These are phyloP conservation scores for Rhodomyrtus tomentosa DNA, from an alignment of 345 rosid species.

Conservation along the genomic window DNA sequence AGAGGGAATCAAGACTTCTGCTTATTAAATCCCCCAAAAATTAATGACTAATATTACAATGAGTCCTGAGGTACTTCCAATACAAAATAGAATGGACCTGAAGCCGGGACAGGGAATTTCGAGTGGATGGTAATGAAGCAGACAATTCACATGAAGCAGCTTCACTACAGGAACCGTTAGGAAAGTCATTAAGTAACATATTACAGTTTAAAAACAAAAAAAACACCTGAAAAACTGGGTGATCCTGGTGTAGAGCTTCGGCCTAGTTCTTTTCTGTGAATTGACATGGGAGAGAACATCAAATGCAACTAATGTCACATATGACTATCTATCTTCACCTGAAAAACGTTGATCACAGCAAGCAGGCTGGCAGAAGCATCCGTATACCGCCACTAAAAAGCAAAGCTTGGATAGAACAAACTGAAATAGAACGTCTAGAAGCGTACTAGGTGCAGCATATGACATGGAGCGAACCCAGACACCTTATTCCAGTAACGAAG, in stretches of 20 bases:
- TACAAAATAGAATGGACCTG: not conserved
- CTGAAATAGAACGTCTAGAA: not conserved
- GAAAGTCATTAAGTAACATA: not conserved
- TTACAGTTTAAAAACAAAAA: not conserved
- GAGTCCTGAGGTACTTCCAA: not conserved
- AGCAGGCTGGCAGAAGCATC: not conserved
- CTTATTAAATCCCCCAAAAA: not conserved
- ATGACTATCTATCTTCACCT: not conserved
- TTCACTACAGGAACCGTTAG: not conserved
- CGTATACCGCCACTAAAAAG: not conserved
- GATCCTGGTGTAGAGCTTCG: not conserved
- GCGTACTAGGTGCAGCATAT: not conserved
- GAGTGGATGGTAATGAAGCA: not conserved
- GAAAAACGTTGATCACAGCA: not conserved
- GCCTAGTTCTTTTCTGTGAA: not conserved
- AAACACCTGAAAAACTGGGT: not conserved
- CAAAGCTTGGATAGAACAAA: not conserved
- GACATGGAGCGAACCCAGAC: not conserved
- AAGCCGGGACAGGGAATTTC: not conserved
- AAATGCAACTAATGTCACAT: not conserved
- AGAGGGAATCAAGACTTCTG: not conserved
- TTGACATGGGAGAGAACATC: not conserved
- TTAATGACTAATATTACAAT: not conserved
- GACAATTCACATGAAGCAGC: not conserved
- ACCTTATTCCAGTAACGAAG: not conserved